Percentiles rank a stretch among this genome's conserved stretches.
Evolutionary conservation across 1,139 yeast species (phyloP).

Genomic region (Sugiyamaella xylanicola): DNA sequence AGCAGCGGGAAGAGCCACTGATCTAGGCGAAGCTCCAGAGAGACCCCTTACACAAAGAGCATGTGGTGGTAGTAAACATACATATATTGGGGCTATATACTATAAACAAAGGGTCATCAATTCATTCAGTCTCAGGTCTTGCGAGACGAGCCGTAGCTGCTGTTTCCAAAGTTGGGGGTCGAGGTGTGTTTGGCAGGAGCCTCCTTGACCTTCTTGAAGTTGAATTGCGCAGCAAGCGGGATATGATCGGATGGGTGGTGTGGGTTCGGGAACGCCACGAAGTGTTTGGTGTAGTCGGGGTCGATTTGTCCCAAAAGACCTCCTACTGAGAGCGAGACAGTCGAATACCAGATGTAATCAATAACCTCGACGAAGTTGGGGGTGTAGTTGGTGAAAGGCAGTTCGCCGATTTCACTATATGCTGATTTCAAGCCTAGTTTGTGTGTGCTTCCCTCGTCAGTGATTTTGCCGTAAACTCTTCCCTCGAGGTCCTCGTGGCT

Average conservation of each 20-base stretch:
- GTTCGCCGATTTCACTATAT: slow-evolving; percentile 79
- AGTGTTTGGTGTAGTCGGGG: slow-evolving; percentile 68
- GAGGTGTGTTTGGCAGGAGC: slow-evolving; percentile 33
- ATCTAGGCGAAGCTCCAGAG: neutral
- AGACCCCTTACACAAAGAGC: neutral
- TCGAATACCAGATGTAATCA: slow-evolving; percentile 94
- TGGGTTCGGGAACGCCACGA: slow-evolving; percentile 92
- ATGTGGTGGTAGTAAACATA: neutral
- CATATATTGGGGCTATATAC: slow-evolving; percentile 4
- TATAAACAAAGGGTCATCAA: slow-evolving; percentile 16
- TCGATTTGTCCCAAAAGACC: slow-evolving; percentile 88
- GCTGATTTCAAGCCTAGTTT: slow-evolving; percentile 81
- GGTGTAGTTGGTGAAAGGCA: slow-evolving; percentile 91
- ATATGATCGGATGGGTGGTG: slow-evolving; percentile 95
- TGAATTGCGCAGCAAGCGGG: slow-evolving; percentile 77
- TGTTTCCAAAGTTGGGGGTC: slow-evolving; percentile 28
- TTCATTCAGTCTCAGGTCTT: slow-evolving; percentile 16
- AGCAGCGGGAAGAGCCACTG: neutral
- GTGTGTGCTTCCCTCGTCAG: slow-evolving; percentile 86
- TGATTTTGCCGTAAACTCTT: slow-evolving; percentile 86
- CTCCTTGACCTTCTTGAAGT: slow-evolving; percentile 57
- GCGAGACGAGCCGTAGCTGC: slow-evolving; percentile 15
- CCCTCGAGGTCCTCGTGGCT: slow-evolving; percentile 81
- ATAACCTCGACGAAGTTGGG: slow-evolving; percentile 92
- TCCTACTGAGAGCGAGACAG: slow-evolving; percentile 73